Conservation (phyloP, 306 rosid genomes). For the Rosa rugosa region DNA sequence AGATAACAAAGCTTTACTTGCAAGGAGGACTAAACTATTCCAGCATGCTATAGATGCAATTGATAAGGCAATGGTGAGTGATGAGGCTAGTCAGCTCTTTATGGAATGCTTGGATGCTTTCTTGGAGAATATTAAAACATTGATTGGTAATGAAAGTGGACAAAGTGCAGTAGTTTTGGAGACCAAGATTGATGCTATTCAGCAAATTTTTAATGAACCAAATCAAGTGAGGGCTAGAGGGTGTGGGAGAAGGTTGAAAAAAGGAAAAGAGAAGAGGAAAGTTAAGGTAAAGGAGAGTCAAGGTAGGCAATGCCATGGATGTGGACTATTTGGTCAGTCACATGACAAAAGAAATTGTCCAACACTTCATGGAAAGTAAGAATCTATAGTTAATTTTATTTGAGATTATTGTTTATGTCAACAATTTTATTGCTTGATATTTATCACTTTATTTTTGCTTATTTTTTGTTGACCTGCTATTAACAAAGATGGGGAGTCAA, state of each 20-base stretch:
- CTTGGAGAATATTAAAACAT: not conserved
- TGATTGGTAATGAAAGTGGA: no score
- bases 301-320: not conserved
- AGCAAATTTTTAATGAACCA: not conserved
- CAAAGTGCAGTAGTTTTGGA: not conserved
- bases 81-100: not conserved
- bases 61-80: not conserved
- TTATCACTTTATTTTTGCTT: no score
- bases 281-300: not conserved
- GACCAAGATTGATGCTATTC: not conserved
- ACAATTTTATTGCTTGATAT: no score
- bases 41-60: not conserved
- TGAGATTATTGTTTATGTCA: not conserved
- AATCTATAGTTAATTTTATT: no score
- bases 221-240: not conserved
- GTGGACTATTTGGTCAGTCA: not conserved
- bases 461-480: no score
- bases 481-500: no score
- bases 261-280: not conserved
- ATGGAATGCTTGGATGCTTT: not conserved
- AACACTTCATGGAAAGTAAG: not conserved
- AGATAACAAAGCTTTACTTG: not conserved
- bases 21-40: not conserved
- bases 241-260: not conserved
- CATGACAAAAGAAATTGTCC: constrained; percentile 8